Evolutionary conservation across 1,284 basidiomycete species (phyloP), one percentile per base, ranked within the genome.

Genomic region (Agroathelia rolfsii): DNA sequence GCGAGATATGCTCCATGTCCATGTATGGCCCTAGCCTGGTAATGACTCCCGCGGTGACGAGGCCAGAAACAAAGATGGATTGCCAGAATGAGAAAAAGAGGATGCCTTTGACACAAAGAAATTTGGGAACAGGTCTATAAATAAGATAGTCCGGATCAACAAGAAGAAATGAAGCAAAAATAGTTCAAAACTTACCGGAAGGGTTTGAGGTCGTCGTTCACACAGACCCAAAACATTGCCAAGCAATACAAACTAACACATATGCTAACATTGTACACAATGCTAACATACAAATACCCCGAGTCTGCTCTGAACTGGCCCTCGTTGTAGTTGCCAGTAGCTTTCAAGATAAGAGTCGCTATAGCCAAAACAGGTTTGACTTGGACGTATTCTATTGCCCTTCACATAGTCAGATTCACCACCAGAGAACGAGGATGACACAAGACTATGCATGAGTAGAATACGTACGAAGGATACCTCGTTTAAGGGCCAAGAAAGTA

Each of bases 61-160:
- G 71, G 46, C 90, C 73, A 17, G 90, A 93, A 34, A 98, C 77
- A 27, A 55, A 72, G 27, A 96, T 75, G 10, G 82, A 76, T 53
- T 98, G 94, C 94, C 94, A 99, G 63, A 98, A 99, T 0, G 85
- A 93, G 59, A 95, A 94, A 67, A 97, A 96, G 26, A 98, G 70
- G 44, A 98, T 93, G 30, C 90, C 92, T 54, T 98, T 97, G 48
- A 98, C 88, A 53, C 92, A 97, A 15, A 98, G 75, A 58, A 98
- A 98, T 56, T 96, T 95, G 5, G 90, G 89, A 55, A 85, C 69
- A 0, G 82, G 81, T 23, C 78, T 80, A 41, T 7, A 36, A 39
- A 23, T 27, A 21, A 2, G 12, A 33, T 15, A 33, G 33, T 5
- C 13, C 16, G n/a, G 17, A 3, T n/a, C 24, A 35, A 22, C 18